phyloP scores from a whole-genome alignment of 2,329 filamentous ascomycete species.

The Graphilbum sp. region DNA sequence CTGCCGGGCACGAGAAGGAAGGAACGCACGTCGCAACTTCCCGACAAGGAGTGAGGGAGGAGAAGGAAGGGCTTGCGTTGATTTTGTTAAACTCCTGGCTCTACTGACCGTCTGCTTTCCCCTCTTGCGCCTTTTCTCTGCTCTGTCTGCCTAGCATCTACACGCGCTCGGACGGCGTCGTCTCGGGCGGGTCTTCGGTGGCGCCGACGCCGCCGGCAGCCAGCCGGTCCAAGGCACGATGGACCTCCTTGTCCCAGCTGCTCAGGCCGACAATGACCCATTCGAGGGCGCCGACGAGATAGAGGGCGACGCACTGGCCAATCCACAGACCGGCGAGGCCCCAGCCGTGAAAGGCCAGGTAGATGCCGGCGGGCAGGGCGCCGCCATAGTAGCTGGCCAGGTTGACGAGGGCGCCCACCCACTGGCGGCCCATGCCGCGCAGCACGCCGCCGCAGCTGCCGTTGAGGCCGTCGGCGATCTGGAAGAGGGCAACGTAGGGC shows the following conservation, averaged over 20 bases:
- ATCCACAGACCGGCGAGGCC: conserved; percentile 68
- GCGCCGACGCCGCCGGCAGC: conserved; percentile 25
- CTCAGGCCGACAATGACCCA: conserved; percentile 67
- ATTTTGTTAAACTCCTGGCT: no score
- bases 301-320: conserved; percentile 67
- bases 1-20: no score
- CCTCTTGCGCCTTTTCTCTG: no score
- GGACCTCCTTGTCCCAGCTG: conserved; percentile 60
- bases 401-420: conserved; percentile 71
- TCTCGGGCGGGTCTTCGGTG: not conserved
- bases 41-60: no score
- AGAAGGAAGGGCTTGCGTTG: no score
- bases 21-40: no score
- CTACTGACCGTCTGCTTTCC: no score
- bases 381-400: conserved; percentile 71
- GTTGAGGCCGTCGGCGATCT: conserved; percentile 78
- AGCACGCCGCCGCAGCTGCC: conserved; percentile 69
- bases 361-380: conserved; percentile 67
- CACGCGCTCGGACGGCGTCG: no score
- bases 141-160: no score
- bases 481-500: conserved; percentile 76
- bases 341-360: conserved; percentile 75
- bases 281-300: conserved; percentile 61
- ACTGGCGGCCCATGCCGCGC: conserved; percentile 72
- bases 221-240: conserved; percentile 54